phyloP scores from a whole-genome alignment of 164 flowering plant species.

The Berberis vulgaris region DNA sequence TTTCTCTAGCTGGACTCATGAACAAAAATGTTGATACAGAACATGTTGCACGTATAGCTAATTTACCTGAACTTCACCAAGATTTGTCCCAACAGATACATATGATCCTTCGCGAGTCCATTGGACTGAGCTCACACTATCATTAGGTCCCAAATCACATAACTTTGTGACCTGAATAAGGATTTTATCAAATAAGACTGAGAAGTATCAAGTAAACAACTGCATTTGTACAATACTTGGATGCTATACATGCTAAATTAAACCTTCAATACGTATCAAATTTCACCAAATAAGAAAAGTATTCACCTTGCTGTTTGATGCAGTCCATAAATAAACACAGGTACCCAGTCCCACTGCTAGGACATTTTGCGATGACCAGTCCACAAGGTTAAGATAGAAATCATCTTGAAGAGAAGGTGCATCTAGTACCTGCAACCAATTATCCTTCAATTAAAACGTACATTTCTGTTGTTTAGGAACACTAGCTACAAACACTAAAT shows the following conservation, averaged over 20 bases:
- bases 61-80: constrained; percentile 88
- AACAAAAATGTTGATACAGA: too few species aligned
- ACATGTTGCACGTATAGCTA: background rate
- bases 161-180: constrained; percentile 70
- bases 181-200: background rate
- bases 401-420: constrained; percentile 99
- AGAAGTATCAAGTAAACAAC: too few species aligned
- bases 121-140: constrained; percentile 81
- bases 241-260: too few species aligned
- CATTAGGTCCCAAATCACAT: constrained; percentile 90
- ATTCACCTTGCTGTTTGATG: constrained; percentile 79
- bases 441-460: background rate
- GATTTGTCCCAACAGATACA: constrained; percentile 82
- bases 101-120: constrained; percentile 98
- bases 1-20: too few species aligned
- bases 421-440: constrained; percentile 65
- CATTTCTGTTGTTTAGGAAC: too few species aligned
- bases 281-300: background rate
- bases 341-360: constrained; percentile 98
- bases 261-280: too few species aligned
- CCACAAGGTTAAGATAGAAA: constrained; percentile 92
- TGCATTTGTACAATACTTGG: too few species aligned
- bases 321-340: constrained; percentile 95
- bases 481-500: too few species aligned
- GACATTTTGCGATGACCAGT: constrained; percentile 98